Evolutionary conservation across 2,329 filamentous ascomycete genomes (phyloP), one percentile per base, ranked within the genome.

Genomic region (Hortaea sp.): DNA sequence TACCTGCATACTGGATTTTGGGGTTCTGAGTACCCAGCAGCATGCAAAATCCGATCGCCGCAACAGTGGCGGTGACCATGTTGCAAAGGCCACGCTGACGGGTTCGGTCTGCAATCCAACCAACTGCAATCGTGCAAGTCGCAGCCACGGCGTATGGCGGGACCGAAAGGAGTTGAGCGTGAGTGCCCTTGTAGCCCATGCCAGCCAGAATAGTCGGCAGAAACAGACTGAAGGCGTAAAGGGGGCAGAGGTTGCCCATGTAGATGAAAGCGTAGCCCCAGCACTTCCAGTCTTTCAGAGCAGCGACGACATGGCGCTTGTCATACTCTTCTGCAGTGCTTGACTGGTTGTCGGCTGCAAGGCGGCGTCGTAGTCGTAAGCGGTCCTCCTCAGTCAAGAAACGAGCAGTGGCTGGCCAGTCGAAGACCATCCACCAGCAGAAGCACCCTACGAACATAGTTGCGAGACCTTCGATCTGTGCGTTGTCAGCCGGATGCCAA

Each of bases 261-360:
- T 88, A 92, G 49, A 90, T 81, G 39, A 85, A 65, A 63, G 85
- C 84, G 9, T 78, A 83, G 1, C 76, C 69, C 66, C 81, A 92
- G 13, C 84, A 94, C 70, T 94, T 94, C 82, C 85, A 94, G 61
- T 94, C 88, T 48, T 76, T 82, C 12, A 90, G 56, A 5, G 80
- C 81, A 9, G 78, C 75, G 76, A 79, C 61, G 87, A 88, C 3
- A 20, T 70, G 67, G 69, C 79, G 79, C 54, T 82, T 79, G 68
- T 89, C 92, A 7, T 81, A 72, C 61, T 94, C 88, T 52, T 85
- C 79, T 51, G 81, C 74, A 1, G 84, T 84, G n/a, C 79, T 84
- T 7, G 78, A 76, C 40, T 42, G 40, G 10, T 13, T 28, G 40
- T 42, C 40, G 5, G 7, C 7, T 13, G 29, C 30, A 7, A 94